Conservation (phyloP, 345 rosid species). For the Eutrema yunnanense region DNA sequence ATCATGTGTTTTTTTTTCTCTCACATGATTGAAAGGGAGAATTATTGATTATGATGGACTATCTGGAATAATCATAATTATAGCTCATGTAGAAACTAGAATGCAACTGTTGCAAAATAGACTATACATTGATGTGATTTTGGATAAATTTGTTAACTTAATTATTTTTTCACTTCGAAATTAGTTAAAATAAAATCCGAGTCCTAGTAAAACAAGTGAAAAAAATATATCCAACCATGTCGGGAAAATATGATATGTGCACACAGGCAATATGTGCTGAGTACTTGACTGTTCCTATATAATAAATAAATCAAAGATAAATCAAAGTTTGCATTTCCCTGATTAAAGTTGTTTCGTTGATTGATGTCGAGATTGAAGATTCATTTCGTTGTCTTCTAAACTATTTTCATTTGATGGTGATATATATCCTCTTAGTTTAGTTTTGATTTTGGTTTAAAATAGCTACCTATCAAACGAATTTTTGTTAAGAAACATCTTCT, state of each 20-base stretch:
- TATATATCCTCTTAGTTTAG: background rate
- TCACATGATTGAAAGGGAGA: constrained; percentile 4
- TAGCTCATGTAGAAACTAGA: background rate
- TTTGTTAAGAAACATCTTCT: background rate
- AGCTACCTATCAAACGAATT: background rate
- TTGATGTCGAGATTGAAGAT: background rate
- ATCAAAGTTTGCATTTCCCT: background rate
- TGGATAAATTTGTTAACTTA: background rate
- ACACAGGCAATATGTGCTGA: background rate
- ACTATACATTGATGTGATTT: background rate
- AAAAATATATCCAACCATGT: background rate
- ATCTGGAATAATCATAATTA: constrained; percentile 8
- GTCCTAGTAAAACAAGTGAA: background rate
- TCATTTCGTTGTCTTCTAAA: background rate
- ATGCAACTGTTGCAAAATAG: background rate
- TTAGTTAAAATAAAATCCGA: background rate
- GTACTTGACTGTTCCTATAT: background rate
- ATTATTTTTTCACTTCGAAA: background rate
- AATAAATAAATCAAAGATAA: background rate
- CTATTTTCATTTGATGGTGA: background rate
- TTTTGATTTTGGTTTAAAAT: background rate
- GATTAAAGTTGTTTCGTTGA: background rate
- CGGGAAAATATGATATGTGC: background rate
- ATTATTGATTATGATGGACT: constrained; percentile 13
- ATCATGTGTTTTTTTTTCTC: background rate